phyloP scores from a whole-genome alignment of 352 stramenopile genomes.

The Phytophthora uliginosa region DNA sequence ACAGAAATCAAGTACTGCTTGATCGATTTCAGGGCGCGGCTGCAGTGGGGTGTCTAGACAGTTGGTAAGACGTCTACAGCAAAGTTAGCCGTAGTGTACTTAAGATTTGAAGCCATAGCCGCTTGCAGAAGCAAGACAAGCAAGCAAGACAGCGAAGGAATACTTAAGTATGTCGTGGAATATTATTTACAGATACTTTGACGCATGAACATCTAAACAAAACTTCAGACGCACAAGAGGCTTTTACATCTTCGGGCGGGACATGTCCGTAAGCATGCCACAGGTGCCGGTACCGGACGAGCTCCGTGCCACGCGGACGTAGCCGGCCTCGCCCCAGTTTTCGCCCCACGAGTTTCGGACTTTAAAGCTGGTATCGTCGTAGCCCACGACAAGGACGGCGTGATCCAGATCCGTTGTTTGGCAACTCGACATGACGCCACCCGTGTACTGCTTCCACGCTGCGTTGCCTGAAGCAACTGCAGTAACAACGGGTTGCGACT shows the following conservation, averaged over 20 bases:
- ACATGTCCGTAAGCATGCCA: slow-evolving; percentile 62
- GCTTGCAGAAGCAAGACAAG: background rate
- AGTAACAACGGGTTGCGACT: slow-evolving; percentile 93
- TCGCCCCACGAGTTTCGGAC: slow-evolving; percentile 98
- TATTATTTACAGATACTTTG: slow-evolving; percentile 26
- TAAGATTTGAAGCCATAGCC: too few relatives aligned
- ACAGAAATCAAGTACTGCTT: slow-evolving; percentile 27
- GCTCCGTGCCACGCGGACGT: slow-evolving; percentile 88
- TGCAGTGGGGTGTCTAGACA: background rate
- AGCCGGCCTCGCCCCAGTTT: slow-evolving; percentile 93
- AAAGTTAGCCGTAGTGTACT: too few relatives aligned
- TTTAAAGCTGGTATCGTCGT: slow-evolving; percentile 89
- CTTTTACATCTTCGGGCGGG: slow-evolving; percentile 48
- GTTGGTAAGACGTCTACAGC: too few relatives aligned
- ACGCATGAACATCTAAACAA: slow-evolving; percentile 31
- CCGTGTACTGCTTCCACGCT: slow-evolving; percentile 97
- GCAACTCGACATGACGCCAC: slow-evolving; percentile 86
- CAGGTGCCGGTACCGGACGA: slow-evolving; percentile 57
- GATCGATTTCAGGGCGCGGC: slow-evolving; percentile 5
- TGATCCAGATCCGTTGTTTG: slow-evolving; percentile 95
- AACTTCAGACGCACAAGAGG: background rate
- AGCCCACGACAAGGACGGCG: slow-evolving; percentile 96
- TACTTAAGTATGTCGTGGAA: background rate
- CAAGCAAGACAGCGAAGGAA: background rate
- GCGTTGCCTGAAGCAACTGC: slow-evolving; percentile 94